Conservation (phyloP, 495 filamentous ascomycete species). For the Hypoxylon fuscum region DNA sequence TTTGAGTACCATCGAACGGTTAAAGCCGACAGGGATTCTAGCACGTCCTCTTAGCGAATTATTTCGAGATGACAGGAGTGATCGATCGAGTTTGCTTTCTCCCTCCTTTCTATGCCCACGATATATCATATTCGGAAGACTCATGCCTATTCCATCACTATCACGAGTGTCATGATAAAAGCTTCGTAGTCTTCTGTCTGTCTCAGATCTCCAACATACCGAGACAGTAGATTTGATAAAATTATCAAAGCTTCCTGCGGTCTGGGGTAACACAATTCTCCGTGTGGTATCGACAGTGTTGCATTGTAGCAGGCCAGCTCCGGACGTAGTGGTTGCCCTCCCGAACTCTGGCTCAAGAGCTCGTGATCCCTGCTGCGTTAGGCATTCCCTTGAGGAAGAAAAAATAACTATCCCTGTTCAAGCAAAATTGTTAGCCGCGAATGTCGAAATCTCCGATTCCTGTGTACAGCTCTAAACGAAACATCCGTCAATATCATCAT, state of each 20-base stretch:
- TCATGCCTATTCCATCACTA: neutral
- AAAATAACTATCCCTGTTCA: conserved; percentile 22
- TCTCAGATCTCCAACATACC: conserved; percentile 9
- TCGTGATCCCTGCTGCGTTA: conserved; percentile 33
- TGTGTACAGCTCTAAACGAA: conserved; percentile 1
- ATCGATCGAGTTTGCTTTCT: conserved; percentile 5
- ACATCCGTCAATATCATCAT: conserved; percentile 32
- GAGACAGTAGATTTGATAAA: too few species aligned
- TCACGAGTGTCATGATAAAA: conserved; percentile 14
- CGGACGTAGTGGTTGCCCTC: conserved; percentile 27
- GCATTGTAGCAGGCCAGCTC: conserved; percentile 35
- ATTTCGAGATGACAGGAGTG: conserved; percentile 26
- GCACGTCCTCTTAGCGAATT: conserved; percentile 31
- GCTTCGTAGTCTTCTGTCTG: conserved; percentile 7
- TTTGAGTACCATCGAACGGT: neutral
- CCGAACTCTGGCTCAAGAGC: conserved; percentile 28
- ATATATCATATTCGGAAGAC: neutral
- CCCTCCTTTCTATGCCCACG: neutral
- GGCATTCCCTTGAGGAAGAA: conserved; percentile 13
- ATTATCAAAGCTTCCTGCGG: conserved; percentile 23
- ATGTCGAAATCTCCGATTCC: conserved; percentile 42
- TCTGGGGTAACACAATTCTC: conserved; percentile 30
- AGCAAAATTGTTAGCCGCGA: conserved; percentile 38
- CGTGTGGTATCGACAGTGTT: conserved; percentile 36
- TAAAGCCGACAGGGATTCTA: conserved; percentile 31